Evolutionary conservation across 495 filamentous ascomycete species (phyloP), one percentile per base, ranked within the genome.

Genomic region (Ramalina peruviana): DNA sequence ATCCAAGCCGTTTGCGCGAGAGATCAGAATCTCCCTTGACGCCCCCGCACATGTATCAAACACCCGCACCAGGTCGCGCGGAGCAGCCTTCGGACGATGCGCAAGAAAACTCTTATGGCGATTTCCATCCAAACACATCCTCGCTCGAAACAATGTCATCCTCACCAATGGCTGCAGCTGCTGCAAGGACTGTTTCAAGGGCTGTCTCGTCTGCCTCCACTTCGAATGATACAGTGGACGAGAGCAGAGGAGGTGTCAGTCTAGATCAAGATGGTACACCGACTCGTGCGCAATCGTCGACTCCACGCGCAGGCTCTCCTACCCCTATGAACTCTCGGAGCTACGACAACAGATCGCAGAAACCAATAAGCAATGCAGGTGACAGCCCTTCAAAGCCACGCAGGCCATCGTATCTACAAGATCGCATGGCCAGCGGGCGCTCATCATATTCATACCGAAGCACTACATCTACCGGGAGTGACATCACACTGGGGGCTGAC

Each of bases 401-500:
- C 49, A 71, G 85, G 21, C 87, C 85, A 1, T 85, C 80, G 56
- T 90, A 79, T 60, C 63, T 92, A 30, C 77, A 72, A 36, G 85
- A 77, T 59, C 78, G 88, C 21, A 76, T 85, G 57, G 75, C 75
- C n/a, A 82, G 83, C 54, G 78, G 88, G 63, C 79, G 82, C 26
- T 86, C 86, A 20, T 90, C 86, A 4, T 72, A 78, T 15, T 92
- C 88, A 0, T 88, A 85, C 1, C 69, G 81, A 27, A 65, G 75
- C n/a, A 81, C 81, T 41, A 76, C 57, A 63, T 79, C 81, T 48
- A 67, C 64, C 21, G 72, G 75, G 25, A 88, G 81, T 55, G 86
- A 88, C 59, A 75, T 73, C 6, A 86, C 82, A 3, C 53, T 85
- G 36, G 84, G 83, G n/a, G 83, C 81, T 16, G 88, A 95, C 61